These are phyloP conservation scores for Boletus edulis DNA, from an alignment of 768 basidiomycete species.

Conservation along the genomic window DNA sequence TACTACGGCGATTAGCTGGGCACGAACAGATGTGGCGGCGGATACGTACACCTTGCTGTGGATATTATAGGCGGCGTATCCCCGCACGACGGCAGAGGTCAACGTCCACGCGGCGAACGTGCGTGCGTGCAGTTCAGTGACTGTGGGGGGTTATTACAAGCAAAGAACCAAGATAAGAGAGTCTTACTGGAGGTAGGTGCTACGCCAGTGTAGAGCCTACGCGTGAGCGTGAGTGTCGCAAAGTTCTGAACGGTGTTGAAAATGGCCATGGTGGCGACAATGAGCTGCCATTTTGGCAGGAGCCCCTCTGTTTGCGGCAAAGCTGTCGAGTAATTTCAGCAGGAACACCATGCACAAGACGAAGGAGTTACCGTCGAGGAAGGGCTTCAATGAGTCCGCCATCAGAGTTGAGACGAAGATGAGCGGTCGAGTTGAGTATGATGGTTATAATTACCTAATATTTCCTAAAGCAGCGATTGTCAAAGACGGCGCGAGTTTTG, in stretches of 20 bases:
- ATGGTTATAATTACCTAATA: slow-evolving; percentile 24
- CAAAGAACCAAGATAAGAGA: background rate
- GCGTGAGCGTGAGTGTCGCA: slow-evolving; percentile 71
- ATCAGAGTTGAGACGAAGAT: slow-evolving; percentile 1
- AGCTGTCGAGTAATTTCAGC: slow-evolving; percentile 35
- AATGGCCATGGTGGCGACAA: slow-evolving; percentile 72
- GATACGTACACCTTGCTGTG: slow-evolving; percentile 68
- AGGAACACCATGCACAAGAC: background rate
- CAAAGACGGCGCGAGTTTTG: slow-evolving; percentile 16
- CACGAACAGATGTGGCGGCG: background rate
- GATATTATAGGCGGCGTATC: slow-evolving; percentile 90
- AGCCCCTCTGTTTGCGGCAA: slow-evolving; percentile 66
- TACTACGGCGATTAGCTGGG: slow-evolving; percentile 41
- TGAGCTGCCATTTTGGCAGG: slow-evolving; percentile 86
- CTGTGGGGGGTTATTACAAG: slow-evolving; percentile 38
- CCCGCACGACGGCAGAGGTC: slow-evolving; percentile 76
- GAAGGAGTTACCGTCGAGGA: slow-evolving; percentile 21
- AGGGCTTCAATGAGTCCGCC: slow-evolving; percentile 8
- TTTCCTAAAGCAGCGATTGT: slow-evolving; percentile 20
- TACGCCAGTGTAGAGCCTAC: slow-evolving; percentile 63
- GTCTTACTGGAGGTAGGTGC: slow-evolving; percentile 39
- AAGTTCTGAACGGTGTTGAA: slow-evolving; percentile 90
- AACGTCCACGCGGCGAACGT: slow-evolving; percentile 93
- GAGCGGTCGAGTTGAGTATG: slow-evolving; percentile 12
- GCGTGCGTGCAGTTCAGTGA: slow-evolving; percentile 82